phyloP scores from a whole-genome alignment of 2,329 filamentous ascomycete genomes.

The Aspergillus viridinutans region DNA sequence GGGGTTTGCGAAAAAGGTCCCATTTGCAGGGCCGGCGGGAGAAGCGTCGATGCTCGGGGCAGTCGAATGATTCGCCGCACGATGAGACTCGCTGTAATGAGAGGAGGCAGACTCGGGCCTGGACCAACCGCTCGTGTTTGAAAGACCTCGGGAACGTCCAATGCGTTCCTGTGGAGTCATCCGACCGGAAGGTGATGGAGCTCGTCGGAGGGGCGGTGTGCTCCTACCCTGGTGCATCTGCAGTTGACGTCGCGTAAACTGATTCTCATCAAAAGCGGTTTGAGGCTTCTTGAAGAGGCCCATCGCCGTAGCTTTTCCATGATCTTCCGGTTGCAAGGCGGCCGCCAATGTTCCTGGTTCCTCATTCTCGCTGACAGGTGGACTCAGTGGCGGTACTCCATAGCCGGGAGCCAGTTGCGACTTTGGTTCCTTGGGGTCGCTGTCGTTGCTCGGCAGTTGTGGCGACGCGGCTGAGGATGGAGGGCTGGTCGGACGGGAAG shows the following conservation, averaged over 20 bases:
- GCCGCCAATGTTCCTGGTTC: slow-evolving; percentile 59
- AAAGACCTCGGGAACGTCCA: slow-evolving; percentile 29
- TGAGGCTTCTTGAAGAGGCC: slow-evolving; percentile 68
- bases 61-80: slow-evolving; percentile 21
- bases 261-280: slow-evolving; percentile 76
- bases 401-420: slow-evolving; percentile 27
- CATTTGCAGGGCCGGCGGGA: slow-evolving; percentile 20
- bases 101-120: slow-evolving; percentile 36
- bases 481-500: slow-evolving; percentile 37
- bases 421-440: slow-evolving; percentile 25
- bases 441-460: slow-evolving; percentile 36
- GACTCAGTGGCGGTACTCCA: slow-evolving; percentile 58
- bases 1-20: slow-evolving; percentile 34
- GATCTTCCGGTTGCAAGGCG: slow-evolving; percentile 69
- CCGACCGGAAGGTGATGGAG: slow-evolving; percentile 23
- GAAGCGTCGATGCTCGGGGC: slow-evolving; percentile 27
- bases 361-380: slow-evolving; percentile 67
- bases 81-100: slow-evolving; percentile 31
- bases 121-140: slow-evolving; percentile 36
- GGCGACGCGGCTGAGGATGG: slow-evolving; percentile 37
- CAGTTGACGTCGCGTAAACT: slow-evolving; percentile 75
- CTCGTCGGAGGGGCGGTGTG: slow-evolving; percentile 46
- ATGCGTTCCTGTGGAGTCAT: slow-evolving; percentile 17
- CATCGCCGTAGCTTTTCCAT: slow-evolving; percentile 75
- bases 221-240: slow-evolving; percentile 74